These are phyloP conservation scores for Aspergillus terreus DNA, from an alignment of 2,329 filamentous ascomycete species.

Conservation along the genomic window DNA sequence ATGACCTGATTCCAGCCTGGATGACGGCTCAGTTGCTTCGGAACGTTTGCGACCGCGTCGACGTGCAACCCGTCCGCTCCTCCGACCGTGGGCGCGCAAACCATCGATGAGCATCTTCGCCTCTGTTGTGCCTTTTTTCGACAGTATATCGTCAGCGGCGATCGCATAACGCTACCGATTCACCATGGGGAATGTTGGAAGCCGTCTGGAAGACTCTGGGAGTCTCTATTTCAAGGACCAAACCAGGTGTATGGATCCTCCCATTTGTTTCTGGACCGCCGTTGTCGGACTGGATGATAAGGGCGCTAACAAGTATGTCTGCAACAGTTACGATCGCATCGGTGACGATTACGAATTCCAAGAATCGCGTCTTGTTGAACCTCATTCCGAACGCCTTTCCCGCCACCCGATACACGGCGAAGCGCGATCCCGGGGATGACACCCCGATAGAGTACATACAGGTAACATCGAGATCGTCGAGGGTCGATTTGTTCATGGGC, in stretches of 20 bases:
- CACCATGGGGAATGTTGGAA: conserved; percentile 89
- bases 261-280: not conserved
- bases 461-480: conserved; percentile 48
- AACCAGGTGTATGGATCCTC: conserved; percentile 65
- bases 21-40: conserved; percentile 21
- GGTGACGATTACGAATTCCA: conserved; percentile 74
- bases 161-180: conserved; percentile 22
- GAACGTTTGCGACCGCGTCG: conserved; percentile 7
- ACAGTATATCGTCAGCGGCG: conserved; percentile 24
- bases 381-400: conserved; percentile 85
- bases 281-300: not conserved
- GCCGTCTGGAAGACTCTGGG: conserved; percentile 75
- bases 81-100: conserved; percentile 23
- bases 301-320: conserved; percentile 4
- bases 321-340: conserved; percentile 77
- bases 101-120: conserved; percentile 31
- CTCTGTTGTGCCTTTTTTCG: conserved; percentile 24
- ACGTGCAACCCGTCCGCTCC: conserved; percentile 9
- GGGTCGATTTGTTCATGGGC: not conserved
- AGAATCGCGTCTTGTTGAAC: conserved; percentile 71
- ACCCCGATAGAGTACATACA: conserved; percentile 85
- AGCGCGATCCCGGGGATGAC: conserved; percentile 69
- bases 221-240: conserved; percentile 86
- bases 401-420: conserved; percentile 70
- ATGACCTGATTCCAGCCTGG: conserved; percentile 11